A percentile compares a stretch with the other conserved stretches of the same genome.
These are phyloP conservation scores for Kluyveromyces siamensis DNA, from an alignment of 805 yeast genomes.

Conservation along the genomic window DNA sequence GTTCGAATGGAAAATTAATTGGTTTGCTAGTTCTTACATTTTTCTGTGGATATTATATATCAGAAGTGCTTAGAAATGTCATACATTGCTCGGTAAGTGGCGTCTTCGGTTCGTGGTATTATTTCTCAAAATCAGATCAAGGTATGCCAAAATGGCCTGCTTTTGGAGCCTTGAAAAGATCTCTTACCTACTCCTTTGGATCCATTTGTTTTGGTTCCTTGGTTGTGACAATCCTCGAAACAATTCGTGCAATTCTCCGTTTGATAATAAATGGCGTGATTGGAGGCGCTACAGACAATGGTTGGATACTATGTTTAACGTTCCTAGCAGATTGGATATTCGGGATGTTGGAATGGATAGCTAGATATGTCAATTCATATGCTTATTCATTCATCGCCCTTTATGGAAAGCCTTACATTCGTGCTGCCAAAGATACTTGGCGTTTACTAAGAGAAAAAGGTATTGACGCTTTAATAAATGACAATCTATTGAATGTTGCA, in stretches of 20 bases:
- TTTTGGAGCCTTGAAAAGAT: conserved; percentile 67
- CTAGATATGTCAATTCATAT: conserved; percentile 80
- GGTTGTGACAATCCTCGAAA: conserved; percentile 62
- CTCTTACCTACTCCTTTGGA: conserved; percentile 81
- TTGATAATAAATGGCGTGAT: conserved; percentile 36
- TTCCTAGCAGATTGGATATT: conserved; percentile 51
- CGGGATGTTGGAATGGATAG: conserved; percentile 66
- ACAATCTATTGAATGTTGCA: conserved; percentile 72
- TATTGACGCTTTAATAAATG: conserved; percentile 75
- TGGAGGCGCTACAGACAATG: conserved; percentile 40
- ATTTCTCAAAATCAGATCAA: conserved; percentile 62
- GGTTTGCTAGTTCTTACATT: conserved; percentile 66
- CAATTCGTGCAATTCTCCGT: conserved; percentile 47
- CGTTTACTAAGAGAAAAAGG: conserved; percentile 71
- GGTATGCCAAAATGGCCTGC: conserved; percentile 78
- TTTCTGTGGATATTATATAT: conserved; percentile 74
- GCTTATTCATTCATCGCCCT: conserved; percentile 83
- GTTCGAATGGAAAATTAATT: conserved; percentile 52
- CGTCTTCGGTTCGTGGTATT: conserved; percentile 87
- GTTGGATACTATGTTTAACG: conserved; percentile 44
- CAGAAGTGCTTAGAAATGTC: conserved; percentile 74
- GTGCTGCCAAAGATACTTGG: conserved; percentile 77
- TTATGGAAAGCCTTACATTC: conserved; percentile 70
- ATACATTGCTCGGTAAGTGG: conserved; percentile 79
- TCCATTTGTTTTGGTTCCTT: conserved; percentile 81